Percentiles rank a stretch among this genome's conserved stretches.
These are phyloP conservation scores for Niebla homalea DNA, from an alignment of 495 filamentous ascomycete genomes.

Conservation along the genomic window DNA sequence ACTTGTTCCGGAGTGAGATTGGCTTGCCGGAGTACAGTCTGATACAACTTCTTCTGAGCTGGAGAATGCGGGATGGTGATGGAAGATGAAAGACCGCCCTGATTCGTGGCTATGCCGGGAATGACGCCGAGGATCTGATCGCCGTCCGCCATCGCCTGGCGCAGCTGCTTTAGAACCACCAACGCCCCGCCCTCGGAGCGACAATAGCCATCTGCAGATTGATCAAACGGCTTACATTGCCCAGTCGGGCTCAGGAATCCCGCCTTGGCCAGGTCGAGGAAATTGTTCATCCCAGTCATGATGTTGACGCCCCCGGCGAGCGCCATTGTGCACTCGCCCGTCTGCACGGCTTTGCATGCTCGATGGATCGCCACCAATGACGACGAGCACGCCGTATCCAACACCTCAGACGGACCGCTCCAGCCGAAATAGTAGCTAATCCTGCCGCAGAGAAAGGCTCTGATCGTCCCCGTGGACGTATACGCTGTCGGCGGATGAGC, in stretches of 20 bases:
- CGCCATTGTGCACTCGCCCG: slow-evolving; percentile 24
- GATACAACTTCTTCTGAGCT: slow-evolving; percentile 21
- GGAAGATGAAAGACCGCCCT: slow-evolving; percentile 17
- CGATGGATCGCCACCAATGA: slow-evolving; percentile 19
- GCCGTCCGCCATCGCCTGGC: slow-evolving; percentile 44
- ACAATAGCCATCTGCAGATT: slow-evolving; percentile 26
- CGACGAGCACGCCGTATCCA: slow-evolving; percentile 30
- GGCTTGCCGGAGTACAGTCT: slow-evolving; percentile 6
- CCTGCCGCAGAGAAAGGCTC: slow-evolving; percentile 17
- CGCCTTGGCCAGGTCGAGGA: slow-evolving; percentile 26
- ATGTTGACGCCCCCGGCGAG: slow-evolving; percentile 27
- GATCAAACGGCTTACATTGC: slow-evolving; percentile 51
- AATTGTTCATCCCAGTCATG: slow-evolving; percentile 15
- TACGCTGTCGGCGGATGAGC: slow-evolving; percentile 11
- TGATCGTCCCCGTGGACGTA: slow-evolving; percentile 13
- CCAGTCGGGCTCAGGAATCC: slow-evolving; percentile 32
- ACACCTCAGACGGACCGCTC: slow-evolving; percentile 23
- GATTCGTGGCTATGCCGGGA: slow-evolving; percentile 42
- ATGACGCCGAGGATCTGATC: slow-evolving; percentile 52
- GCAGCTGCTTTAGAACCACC: slow-evolving; percentile 40
- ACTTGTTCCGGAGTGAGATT: slow-evolving; percentile 12
- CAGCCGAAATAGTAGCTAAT: slow-evolving; percentile 31
- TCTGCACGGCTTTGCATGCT: slow-evolving; percentile 20
- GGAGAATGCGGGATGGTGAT: slow-evolving; percentile 23
- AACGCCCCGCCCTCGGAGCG: slow-evolving; percentile 24